Percentiles rank a stretch among this genome's conserved stretches.
These are phyloP conservation scores for Nymphaea thermarum DNA, from an alignment of 164 flowering plant genomes.

Conservation along the genomic window DNA sequence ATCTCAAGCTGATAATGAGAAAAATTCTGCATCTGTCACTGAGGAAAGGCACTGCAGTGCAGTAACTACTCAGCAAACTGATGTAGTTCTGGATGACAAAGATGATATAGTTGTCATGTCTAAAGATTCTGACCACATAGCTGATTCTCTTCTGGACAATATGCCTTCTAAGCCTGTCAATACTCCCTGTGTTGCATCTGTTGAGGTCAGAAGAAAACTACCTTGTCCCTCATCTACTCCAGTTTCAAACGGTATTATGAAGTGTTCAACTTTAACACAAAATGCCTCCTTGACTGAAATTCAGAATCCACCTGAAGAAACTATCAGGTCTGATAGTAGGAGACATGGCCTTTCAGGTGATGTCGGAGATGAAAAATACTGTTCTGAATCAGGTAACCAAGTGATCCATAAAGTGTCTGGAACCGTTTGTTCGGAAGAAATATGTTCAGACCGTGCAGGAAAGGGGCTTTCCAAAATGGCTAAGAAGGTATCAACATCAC, in stretches of 20 bases:
- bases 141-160: neutral
- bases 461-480: constrained; percentile 25
- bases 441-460: constrained; percentile 28
- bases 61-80: neutral
- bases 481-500: constrained; percentile 22
- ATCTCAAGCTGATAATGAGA: neutral
- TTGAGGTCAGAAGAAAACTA: neutral
- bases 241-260: neutral
- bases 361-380: neutral
- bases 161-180: neutral
- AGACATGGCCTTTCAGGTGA: neutral
- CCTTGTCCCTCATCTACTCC: neutral
- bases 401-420: neutral
- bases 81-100: neutral
- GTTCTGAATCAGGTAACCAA: neutral
- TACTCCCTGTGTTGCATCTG: neutral
- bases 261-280: neutral
- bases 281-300: neutral
- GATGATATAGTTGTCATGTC: neutral
- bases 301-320: neutral
- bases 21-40: neutral
- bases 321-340: neutral
- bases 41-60: neutral
- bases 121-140: neutral
- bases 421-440: neutral